Evolutionary conservation across 1,284 basidiomycete species (phyloP).

Genomic region (Erythrobasidium hasegawianum): DNA sequence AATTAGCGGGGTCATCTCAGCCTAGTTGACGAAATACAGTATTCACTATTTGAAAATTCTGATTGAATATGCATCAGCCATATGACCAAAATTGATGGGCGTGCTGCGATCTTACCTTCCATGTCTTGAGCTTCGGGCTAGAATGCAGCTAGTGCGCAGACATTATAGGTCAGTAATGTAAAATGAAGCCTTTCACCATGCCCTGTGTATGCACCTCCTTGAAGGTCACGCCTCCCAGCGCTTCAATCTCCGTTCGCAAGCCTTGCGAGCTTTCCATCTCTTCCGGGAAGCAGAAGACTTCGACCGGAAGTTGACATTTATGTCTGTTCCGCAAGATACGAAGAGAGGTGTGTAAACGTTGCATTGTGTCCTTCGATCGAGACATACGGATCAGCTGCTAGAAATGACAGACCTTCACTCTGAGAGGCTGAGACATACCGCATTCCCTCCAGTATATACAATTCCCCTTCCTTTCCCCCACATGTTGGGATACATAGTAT

Average conservation of each 20-base stretch:
- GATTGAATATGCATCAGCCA: background rate
- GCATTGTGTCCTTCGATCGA: slow-evolving; percentile 17
- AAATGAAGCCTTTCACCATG: no score
- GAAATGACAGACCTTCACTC: no score
- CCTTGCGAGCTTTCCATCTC: slow-evolving; percentile 47
- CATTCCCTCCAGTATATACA: slow-evolving; percentile 31
- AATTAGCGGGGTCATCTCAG: no score
- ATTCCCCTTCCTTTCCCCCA: slow-evolving; percentile 18
- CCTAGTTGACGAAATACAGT: background rate
- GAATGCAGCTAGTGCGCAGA: slow-evolving; percentile 16
- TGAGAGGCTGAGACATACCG: slow-evolving; percentile 2
- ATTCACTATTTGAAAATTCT: slow-evolving; percentile 50
- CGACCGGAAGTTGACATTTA: slow-evolving; percentile 49
- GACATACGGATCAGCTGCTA: background rate
- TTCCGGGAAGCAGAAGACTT: slow-evolving; percentile 53
- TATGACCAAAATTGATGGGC: slow-evolving; percentile 35
- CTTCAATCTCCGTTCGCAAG: slow-evolving; percentile 46
- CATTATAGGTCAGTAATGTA: no score
- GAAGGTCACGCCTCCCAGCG: slow-evolving; percentile 46
- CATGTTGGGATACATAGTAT: slow-evolving; percentile 7
- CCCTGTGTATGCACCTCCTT: slow-evolving; percentile 33
- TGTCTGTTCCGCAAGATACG: slow-evolving; percentile 37
- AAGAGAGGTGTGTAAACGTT: slow-evolving; percentile 21
- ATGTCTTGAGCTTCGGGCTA: slow-evolving; percentile 6
- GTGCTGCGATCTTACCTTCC: slow-evolving; percentile 12